These are phyloP conservation scores for Coriaria nepalensis DNA, from an alignment of 306 rosid species.

Conservation along the genomic window DNA sequence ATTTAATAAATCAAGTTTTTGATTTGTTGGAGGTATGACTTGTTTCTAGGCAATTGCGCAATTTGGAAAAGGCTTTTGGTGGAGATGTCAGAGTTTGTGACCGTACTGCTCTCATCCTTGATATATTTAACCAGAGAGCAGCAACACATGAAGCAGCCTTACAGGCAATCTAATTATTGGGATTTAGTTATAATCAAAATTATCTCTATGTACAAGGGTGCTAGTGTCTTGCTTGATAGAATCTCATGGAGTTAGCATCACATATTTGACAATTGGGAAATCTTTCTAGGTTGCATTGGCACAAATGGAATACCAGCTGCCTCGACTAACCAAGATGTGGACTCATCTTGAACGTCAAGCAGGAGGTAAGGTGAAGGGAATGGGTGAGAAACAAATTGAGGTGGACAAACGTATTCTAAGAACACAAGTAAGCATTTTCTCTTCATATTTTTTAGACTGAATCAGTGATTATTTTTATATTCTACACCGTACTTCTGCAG, in stretches of 20 bases:
- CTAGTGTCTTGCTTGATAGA: no score
- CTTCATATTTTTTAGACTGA: slow-evolving; percentile 4
- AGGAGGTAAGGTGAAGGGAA: slow-evolving; percentile 97
- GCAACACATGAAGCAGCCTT: slow-evolving; percentile 97
- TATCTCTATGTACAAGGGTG: no score
- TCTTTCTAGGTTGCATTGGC: slow-evolving; percentile 76
- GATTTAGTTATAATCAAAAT: neutral
- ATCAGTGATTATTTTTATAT: no score
- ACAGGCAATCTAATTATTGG: slow-evolving; percentile 32
- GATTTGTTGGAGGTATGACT: no score
- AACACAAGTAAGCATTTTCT: slow-evolving; percentile 53
- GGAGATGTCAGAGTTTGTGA: slow-evolving; percentile 96
- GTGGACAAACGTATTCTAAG: slow-evolving; percentile 94
- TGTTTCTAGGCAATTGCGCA: slow-evolving; percentile 63
- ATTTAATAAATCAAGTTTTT: no score
- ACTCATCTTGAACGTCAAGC: slow-evolving; percentile 95
- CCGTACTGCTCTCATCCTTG: slow-evolving; percentile 86
- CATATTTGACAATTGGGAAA: slow-evolving; percentile 10
- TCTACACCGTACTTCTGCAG: no score
- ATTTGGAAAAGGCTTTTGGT: slow-evolving; percentile 87
- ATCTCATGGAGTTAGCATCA: no score
- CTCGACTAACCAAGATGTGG: slow-evolving; percentile 96
- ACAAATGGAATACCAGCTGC: slow-evolving; percentile 97
- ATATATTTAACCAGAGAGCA: slow-evolving; percentile 94
- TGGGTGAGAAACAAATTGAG: slow-evolving; percentile 99